A percentile compares a stretch with the other conserved stretches of the same genome.
These are phyloP conservation scores for Soucietia sequanensis DNA, from an alignment of 805 yeast genomes.

Conservation along the genomic window DNA sequence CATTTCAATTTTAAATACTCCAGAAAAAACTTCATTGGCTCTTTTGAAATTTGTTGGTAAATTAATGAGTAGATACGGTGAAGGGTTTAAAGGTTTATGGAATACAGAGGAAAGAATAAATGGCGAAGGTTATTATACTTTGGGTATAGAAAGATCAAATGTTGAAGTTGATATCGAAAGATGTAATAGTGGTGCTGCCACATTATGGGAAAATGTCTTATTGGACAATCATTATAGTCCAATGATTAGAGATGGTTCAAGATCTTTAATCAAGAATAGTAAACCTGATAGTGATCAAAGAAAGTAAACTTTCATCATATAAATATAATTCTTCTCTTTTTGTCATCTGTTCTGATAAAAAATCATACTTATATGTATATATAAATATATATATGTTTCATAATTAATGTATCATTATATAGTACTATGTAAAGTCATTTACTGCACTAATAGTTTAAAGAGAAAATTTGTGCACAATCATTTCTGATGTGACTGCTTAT, in stretches of 20 bases:
- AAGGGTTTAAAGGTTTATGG: slow-evolving; percentile 71
- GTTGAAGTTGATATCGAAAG: slow-evolving; percentile 59
- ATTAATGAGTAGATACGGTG: slow-evolving; percentile 62
- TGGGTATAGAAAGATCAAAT: slow-evolving; percentile 53
- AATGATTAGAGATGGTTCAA: slow-evolving; percentile 65
- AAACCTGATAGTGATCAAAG: no score
- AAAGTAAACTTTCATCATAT: no score
- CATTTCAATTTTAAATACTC: slow-evolving; percentile 65
- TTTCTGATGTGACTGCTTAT: no score
- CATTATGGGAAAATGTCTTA: slow-evolving; percentile 83
- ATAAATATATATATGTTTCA: no score
- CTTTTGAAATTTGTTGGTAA: slow-evolving; percentile 75
- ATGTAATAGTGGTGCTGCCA: slow-evolving; percentile 83
- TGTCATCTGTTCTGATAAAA: no score
- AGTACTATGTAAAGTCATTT: no score
- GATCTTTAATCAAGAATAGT: slow-evolving; percentile 40
- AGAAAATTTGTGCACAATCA: no score
- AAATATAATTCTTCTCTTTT: no score
- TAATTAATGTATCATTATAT: no score
- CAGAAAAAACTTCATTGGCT: slow-evolving; percentile 85
- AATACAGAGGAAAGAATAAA: slow-evolving; percentile 86
- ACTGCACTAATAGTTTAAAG: no score
- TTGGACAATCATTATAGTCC: slow-evolving; percentile 84
- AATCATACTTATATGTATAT: no score
- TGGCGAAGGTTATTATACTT: slow-evolving; percentile 63